Percentiles rank a stretch among this genome's conserved stretches.
These are phyloP conservation scores for Eucalyptus regnans DNA, from an alignment of 345 rosid species.

Conservation along the genomic window DNA sequence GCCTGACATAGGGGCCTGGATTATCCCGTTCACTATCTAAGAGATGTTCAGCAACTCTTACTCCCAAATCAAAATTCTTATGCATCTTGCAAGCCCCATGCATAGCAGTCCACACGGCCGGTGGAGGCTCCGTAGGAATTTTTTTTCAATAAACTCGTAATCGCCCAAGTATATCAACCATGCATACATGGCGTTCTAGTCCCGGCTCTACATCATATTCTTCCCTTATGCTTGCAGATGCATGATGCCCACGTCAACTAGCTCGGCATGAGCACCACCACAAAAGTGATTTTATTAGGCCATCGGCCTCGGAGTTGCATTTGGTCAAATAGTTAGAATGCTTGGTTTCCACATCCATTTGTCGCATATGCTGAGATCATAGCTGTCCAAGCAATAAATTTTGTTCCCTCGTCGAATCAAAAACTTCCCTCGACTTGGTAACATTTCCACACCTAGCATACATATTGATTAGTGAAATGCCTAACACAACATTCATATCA, in stretches of 20 bases:
- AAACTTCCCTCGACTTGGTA: slow-evolving; percentile 40
- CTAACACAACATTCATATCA: slow-evolving; percentile 54
- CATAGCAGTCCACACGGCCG: slow-evolving; percentile 86
- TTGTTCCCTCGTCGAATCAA: slow-evolving; percentile 35
- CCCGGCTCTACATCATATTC: slow-evolving; percentile 34
- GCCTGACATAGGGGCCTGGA: slow-evolving; percentile 77
- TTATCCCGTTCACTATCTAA: slow-evolving; percentile 60
- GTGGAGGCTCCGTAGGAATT: slow-evolving; percentile 25
- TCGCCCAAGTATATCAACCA: slow-evolving; percentile 81
- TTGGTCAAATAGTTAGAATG: slow-evolving; percentile 31
- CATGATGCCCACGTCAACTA: slow-evolving; percentile 31
- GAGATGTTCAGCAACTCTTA: slow-evolving; percentile 53
- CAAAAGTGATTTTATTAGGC: slow-evolving; percentile 59
- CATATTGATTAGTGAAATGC: slow-evolving; percentile 70
- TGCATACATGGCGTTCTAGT: slow-evolving; percentile 54
- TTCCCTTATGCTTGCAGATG: slow-evolving; percentile 39
- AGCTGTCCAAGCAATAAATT: slow-evolving; percentile 78
- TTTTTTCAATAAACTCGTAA: slow-evolving; percentile 32
- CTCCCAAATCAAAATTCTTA: slow-evolving; percentile 58
- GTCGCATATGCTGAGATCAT: slow-evolving; percentile 79
- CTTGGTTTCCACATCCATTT: slow-evolving; percentile 60
- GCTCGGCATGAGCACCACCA: slow-evolving; percentile 71
- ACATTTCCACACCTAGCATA: slow-evolving; percentile 69
- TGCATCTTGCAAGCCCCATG: slow-evolving; percentile 96
- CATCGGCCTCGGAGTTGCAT: slow-evolving; percentile 27